These are phyloP conservation scores for Eutrema yunnanense DNA, from an alignment of 345 rosid genomes.

Conservation along the genomic window DNA sequence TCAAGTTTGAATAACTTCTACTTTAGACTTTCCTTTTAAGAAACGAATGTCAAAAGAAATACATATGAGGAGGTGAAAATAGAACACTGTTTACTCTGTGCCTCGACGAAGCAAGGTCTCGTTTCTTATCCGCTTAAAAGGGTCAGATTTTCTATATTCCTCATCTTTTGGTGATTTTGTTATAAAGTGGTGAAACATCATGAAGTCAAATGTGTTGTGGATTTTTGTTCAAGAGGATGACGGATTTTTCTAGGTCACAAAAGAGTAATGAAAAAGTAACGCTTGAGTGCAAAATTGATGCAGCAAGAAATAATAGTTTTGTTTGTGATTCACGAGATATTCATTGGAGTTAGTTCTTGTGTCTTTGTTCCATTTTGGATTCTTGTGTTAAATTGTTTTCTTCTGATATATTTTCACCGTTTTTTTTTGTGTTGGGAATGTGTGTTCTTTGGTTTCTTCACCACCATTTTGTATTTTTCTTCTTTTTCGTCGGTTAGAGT, in stretches of 20 bases:
- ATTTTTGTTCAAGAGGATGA: not conserved
- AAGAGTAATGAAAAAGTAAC: not conserved
- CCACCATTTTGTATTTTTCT: not conserved
- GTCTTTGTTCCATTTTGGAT: slow-evolving; percentile 6
- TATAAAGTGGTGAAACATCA: not conserved
- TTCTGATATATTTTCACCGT: not conserved
- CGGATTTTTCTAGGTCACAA: not conserved
- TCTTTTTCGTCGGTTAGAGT: not conserved
- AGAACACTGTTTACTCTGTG: not conserved
- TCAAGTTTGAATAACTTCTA: not conserved
- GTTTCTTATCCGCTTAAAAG: not conserved
- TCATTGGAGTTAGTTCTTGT: not conserved
- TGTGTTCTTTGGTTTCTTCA: slow-evolving; percentile 12
- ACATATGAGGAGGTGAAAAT: not conserved
- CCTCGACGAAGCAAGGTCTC: not conserved
- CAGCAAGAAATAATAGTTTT: not conserved
- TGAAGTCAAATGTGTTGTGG: not conserved
- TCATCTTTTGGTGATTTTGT: not conserved
- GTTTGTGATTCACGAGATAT: not conserved
- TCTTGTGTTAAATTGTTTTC: slow-evolving; percentile 7
- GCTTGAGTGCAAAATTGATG: not conserved
- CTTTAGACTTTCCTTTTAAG: not conserved
- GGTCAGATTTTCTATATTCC: not conserved
- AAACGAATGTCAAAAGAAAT: not conserved
- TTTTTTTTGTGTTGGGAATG: not conserved